A percentile compares a stretch with the other conserved stretches of the same genome.
Conservation (phyloP, 495 filamentous ascomycete species). For the Penicillium subrubescens region DNA sequence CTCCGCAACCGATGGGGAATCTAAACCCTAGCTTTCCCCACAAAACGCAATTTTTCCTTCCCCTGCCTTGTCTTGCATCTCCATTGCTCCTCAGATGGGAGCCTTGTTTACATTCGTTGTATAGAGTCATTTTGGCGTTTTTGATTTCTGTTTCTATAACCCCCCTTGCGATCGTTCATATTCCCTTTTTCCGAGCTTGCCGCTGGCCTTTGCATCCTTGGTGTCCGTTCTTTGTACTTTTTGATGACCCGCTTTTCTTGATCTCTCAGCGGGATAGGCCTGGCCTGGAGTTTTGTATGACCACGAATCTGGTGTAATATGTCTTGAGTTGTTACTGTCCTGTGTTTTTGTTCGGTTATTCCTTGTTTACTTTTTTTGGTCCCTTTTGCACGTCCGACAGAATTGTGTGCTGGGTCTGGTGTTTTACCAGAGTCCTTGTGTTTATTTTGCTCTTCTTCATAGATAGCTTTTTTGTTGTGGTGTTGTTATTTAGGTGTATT, state of each 20-base stretch:
- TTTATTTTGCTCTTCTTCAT: constrained; percentile 14
- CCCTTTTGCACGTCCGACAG: constrained; percentile 7
- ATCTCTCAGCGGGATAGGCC: constrained; percentile 12
- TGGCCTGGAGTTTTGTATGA: constrained; percentile 22
- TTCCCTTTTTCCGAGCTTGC: constrained; percentile 12
- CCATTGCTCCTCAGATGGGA: background rate
- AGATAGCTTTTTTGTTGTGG: constrained; percentile 10
- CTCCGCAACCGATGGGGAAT: constrained; percentile 77
- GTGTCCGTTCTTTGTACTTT: constrained; percentile 22
- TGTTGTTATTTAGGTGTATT: constrained; percentile 20
- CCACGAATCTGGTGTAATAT: constrained; percentile 31
- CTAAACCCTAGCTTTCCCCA: constrained; percentile 20
- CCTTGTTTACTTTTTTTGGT: background rate
- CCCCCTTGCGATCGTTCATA: constrained; percentile 8
- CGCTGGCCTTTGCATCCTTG: constrained; percentile 27
- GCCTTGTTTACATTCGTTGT: constrained; percentile 29
- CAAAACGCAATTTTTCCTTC: background rate
- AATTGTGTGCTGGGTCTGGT: background rate
- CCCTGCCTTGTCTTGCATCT: background rate
- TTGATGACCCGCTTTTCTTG: constrained; percentile 11
- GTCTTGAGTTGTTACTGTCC: constrained; percentile 10
- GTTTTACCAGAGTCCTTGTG: background rate
- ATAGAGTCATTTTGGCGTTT: constrained; percentile 32
- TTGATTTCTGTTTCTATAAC: constrained; percentile 23
- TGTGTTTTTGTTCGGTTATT: constrained; percentile 13